Evolutionary conservation across 495 filamentous ascomycete genomes (phyloP).

Genomic region (Penicillium cataractarum): DNA sequence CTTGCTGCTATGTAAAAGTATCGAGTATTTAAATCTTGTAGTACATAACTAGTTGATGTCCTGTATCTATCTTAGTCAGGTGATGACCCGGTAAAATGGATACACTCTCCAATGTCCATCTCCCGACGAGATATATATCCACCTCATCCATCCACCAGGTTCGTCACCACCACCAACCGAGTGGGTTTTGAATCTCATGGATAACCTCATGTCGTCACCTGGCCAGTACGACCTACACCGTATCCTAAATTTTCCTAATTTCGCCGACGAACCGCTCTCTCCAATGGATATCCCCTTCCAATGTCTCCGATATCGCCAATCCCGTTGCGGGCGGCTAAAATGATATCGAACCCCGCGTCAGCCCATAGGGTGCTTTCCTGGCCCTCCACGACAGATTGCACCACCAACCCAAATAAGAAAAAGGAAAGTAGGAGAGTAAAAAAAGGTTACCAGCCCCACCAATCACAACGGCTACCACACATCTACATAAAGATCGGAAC

Average conservation of each 20-base stretch:
- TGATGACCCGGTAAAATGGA: no score
- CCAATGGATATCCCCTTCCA: background rate
- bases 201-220: no score
- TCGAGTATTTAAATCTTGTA: no score
- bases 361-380: constrained; percentile 30
- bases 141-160: no score
- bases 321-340: constrained; percentile 6
- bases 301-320: constrained; percentile 17
- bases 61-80: no score
- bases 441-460: constrained; percentile 7
- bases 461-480: constrained; percentile 11
- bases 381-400: constrained; percentile 17
- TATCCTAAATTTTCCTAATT: background rate
- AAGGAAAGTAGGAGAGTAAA: background rate
- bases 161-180: no score
- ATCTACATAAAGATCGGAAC: constrained; percentile 15
- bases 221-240: background rate
- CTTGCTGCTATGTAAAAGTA: no score
- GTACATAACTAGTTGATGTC: no score
- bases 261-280: no score
- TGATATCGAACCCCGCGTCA: constrained; percentile 6
- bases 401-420: constrained; percentile 14
- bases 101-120: no score
- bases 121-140: no score
- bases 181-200: no score